These are phyloP conservation scores for Rubus idaeus DNA, from an alignment of 306 rosid genomes.

Conservation along the genomic window DNA sequence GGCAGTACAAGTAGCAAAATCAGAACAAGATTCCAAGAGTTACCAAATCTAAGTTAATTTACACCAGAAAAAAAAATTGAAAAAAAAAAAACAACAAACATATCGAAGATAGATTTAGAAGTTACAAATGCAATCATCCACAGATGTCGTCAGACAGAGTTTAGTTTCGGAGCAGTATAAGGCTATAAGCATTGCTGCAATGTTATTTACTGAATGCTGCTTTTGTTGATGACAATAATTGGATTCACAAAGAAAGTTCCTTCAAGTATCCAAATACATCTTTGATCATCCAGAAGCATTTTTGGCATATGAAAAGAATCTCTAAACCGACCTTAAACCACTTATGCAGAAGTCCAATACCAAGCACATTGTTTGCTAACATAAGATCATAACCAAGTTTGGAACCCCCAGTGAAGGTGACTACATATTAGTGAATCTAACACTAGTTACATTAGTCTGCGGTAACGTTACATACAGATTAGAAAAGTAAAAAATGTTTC, in stretches of 20 bases:
- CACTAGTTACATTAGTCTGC: neutral
- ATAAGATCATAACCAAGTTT: neutral
- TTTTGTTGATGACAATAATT: neutral
- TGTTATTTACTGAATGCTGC: neutral
- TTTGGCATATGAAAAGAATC: neutral
- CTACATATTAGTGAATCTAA: neutral
- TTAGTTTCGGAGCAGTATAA: neutral
- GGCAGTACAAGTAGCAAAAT: no score
- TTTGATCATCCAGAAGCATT: neutral
- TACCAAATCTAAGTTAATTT: no score
- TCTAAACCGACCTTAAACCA: neutral
- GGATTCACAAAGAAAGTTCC: neutral
- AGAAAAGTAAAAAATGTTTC: constrained; percentile 11
- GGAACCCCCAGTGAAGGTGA: neutral
- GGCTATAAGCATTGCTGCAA: neutral
- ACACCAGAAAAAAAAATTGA: no score
- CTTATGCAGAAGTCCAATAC: neutral
- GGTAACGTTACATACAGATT: constrained; percentile 2
- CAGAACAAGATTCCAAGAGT: no score
- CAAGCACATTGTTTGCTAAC: neutral
- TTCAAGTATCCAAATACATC: neutral
- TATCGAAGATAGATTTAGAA: no score
- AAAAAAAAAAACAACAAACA: no score
- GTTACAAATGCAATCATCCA: neutral
- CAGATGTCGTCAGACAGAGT: neutral